These are phyloP conservation scores for Sungouiozyma ichnusensis DNA, from an alignment of 805 yeast species.

Conservation along the genomic window DNA sequence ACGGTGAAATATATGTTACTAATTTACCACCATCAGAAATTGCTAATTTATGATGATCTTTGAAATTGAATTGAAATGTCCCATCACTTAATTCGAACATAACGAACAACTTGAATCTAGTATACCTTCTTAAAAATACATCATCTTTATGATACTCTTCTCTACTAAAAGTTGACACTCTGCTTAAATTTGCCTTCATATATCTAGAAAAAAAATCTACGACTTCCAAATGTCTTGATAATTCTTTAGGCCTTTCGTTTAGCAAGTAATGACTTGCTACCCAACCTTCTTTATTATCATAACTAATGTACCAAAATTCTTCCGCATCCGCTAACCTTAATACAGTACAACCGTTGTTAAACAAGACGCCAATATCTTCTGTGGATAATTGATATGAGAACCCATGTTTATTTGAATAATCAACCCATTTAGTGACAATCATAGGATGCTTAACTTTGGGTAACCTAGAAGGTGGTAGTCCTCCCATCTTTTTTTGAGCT, in stretches of 20 bases:
- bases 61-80: conserved; percentile 86
- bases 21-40: conserved; percentile 65
- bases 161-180: conserved; percentile 48
- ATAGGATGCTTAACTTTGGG: conserved; percentile 41
- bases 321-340: conserved; percentile 56
- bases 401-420: conserved; percentile 91
- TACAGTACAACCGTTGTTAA: conserved; percentile 76
- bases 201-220: conserved; percentile 82
- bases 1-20: conserved; percentile 74
- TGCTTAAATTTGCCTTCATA: conserved; percentile 83
- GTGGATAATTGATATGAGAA: conserved; percentile 86
- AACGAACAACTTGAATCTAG: conserved; percentile 67
- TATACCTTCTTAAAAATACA: conserved; percentile 72
- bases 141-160: conserved; percentile 49
- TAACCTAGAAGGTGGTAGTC: conserved; percentile 24
- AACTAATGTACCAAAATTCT: conserved; percentile 53
- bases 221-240: conserved; percentile 68
- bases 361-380: conserved; percentile 82
- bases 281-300: conserved; percentile 44
- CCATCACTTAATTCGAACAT: conserved; percentile 93
- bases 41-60: conserved; percentile 86
- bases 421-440: conserved; percentile 91
- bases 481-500: conserved; percentile 35
- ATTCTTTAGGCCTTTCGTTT: conserved; percentile 34
- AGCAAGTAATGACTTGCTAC: conserved; percentile 38